These are phyloP conservation scores for Xylaria digitata DNA, from an alignment of 2,329 filamentous ascomycete species.

Conservation along the genomic window DNA sequence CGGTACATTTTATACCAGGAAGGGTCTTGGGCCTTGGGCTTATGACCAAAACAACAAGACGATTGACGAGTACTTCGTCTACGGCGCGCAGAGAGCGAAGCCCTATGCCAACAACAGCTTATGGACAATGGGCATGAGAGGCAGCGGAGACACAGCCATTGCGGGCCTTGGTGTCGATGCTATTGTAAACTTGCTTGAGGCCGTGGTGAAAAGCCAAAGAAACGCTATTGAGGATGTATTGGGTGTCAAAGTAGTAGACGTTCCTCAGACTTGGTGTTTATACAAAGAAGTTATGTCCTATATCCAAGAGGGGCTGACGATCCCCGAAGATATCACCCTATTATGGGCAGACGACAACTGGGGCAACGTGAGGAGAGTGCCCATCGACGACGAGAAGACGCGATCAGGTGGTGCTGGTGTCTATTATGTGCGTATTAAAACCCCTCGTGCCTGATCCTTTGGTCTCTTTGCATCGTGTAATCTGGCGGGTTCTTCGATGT, in stretches of 20 bases:
- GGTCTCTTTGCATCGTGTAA: too few relatives aligned
- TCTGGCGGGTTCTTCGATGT: too few relatives aligned
- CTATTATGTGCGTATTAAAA: constrained; percentile 56
- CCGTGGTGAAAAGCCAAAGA: constrained; percentile 70
- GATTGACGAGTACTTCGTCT: constrained; percentile 74
- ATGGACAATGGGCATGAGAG: constrained; percentile 77
- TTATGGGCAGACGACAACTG: constrained; percentile 74
- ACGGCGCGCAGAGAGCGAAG: constrained; percentile 72
- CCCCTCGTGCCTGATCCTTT: too few relatives aligned
- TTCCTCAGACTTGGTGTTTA: constrained; percentile 78
- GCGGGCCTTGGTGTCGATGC: constrained; percentile 64
- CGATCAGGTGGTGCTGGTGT: constrained; percentile 68
- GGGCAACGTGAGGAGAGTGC: constrained; percentile 69
- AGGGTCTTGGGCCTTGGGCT: constrained; percentile 68
- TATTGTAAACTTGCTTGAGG: constrained; percentile 69
- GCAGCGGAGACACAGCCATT: constrained; percentile 73
- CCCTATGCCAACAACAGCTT: constrained; percentile 73
- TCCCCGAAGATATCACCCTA: constrained; percentile 71
- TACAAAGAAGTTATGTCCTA: constrained; percentile 81
- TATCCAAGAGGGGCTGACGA: constrained; percentile 69
- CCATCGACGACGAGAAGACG: constrained; percentile 63
- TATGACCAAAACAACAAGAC: constrained; percentile 77
- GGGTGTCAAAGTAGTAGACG: constrained; percentile 60
- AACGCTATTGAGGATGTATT: constrained; percentile 68
- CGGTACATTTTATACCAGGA: constrained; percentile 58